Percentiles rank a stretch among this genome's conserved stretches.
Conservation (phyloP, 129 eudicot species). For the Dittrichia graveolens region DNA sequence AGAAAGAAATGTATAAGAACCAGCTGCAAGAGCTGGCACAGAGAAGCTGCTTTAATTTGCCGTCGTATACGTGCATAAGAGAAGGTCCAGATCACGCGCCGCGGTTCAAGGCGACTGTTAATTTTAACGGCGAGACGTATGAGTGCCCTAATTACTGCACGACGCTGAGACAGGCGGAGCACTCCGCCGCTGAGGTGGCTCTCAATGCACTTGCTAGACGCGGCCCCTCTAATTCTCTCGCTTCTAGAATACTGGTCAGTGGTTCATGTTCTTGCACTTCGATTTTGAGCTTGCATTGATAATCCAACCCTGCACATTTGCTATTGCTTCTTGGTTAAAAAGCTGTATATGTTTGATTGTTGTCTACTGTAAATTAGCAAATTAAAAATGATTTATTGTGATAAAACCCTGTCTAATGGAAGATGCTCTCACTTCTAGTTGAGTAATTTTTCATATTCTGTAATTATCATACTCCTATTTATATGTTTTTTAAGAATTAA, state of each 20-base stretch:
- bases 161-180: too few relatives aligned
- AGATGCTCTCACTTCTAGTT: not conserved
- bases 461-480: too few relatives aligned
- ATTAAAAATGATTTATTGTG: not conserved
- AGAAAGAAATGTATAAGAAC: too few relatives aligned
- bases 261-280: not conserved
- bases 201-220: slow-evolving; percentile 51
- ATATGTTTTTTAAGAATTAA: not conserved
- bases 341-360: not conserved
- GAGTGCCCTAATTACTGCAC: too few relatives aligned
- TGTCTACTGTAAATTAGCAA: not conserved
- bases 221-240: slow-evolving; percentile 62
- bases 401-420: not conserved
- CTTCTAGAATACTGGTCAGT: slow-evolving; percentile 61
- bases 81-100: too few relatives aligned
- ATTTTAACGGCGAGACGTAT: too few relatives aligned
- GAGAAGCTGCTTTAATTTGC: too few relatives aligned
- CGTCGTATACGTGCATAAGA: too few relatives aligned
- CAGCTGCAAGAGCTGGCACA: too few relatives aligned
- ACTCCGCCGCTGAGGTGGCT: too few relatives aligned
- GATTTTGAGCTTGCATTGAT: not conserved
- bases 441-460: not conserved
- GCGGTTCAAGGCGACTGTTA: too few relatives aligned
- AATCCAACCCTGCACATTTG: not conserved
- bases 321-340: not conserved